Evolutionary conservation across 2,329 filamentous ascomycete species (phyloP).

Genomic region (Talaromyces islandicus): DNA sequence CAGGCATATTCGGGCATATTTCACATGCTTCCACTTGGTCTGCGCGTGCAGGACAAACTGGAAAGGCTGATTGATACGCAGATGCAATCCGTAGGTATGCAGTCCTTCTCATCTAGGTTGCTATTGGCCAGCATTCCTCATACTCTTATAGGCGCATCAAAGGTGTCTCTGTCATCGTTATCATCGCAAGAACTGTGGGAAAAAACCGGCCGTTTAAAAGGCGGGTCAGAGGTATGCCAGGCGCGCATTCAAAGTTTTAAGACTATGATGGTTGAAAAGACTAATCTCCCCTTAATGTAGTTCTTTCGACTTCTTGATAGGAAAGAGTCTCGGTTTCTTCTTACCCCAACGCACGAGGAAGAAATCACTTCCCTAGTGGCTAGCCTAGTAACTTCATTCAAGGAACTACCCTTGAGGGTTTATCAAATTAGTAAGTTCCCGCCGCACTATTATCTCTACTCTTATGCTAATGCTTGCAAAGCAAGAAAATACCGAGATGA

Average conservation of each 20-base stretch:
- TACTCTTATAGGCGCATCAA: slow-evolving; percentile 61
- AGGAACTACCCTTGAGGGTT: slow-evolving; percentile 74
- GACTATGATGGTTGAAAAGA: slow-evolving; percentile 7
- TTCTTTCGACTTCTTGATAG: slow-evolving; percentile 77
- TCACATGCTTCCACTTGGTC: slow-evolving; percentile 80
- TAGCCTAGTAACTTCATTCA: slow-evolving; percentile 70
- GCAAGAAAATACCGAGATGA: slow-evolving; percentile 94
- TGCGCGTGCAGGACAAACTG: slow-evolving; percentile 82
- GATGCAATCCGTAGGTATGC: slow-evolving; percentile 67
- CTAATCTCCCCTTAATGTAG: slow-evolving; percentile 35
- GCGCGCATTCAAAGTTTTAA: slow-evolving; percentile 10
- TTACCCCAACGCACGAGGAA: slow-evolving; percentile 93
- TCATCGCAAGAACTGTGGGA: slow-evolving; percentile 81
- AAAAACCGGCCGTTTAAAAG: slow-evolving; percentile 72
- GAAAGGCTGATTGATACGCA: slow-evolving; percentile 80
- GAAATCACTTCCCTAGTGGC: slow-evolving; percentile 83
- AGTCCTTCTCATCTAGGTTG: background rate
- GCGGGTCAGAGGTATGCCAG: slow-evolving; percentile 62
- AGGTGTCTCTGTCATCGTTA: slow-evolving; percentile 74
- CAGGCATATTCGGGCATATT: slow-evolving; percentile 88
- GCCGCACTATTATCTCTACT: background rate
- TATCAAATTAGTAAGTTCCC: slow-evolving; percentile 73
- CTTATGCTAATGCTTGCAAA: slow-evolving; percentile 24
- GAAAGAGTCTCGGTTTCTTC: slow-evolving; percentile 65
- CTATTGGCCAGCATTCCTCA: background rate